These are phyloP conservation scores for Ramalina intermedia DNA, from an alignment of 495 filamentous ascomycete genomes.

Conservation along the genomic window DNA sequence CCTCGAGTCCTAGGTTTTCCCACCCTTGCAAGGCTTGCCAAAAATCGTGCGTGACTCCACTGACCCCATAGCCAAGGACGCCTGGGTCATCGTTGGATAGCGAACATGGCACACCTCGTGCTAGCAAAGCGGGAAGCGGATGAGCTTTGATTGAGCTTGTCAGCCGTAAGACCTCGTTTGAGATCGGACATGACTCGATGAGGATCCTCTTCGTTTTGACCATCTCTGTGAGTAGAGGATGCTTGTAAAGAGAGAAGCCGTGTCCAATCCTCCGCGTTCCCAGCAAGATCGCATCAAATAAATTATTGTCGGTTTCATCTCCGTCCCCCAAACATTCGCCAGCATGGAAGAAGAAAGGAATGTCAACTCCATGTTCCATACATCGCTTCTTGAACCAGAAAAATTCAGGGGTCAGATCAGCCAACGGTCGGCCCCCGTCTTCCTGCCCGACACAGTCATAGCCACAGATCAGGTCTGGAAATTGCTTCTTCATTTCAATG, in stretches of 20 bases:
- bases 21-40: conserved; percentile 83
- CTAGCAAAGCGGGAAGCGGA: conserved; percentile 68
- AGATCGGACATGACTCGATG: conserved; percentile 76
- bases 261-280: conserved; percentile 82
- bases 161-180: conserved; percentile 69
- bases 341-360: conserved; percentile 95
- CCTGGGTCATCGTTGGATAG: conserved; percentile 81
- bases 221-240: conserved; percentile 75
- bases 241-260: conserved; percentile 76
- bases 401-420: conserved; percentile 63
- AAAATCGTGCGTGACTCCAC: conserved; percentile 74
- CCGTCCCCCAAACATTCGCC: conserved; percentile 75
- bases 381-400: conserved; percentile 90
- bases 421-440: conserved; percentile 58
- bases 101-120: conserved; percentile 63
- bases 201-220: conserved; percentile 79
- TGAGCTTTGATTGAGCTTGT: conserved; percentile 63
- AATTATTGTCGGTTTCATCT: conserved; percentile 60
- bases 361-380: conserved; percentile 57
- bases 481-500: conserved; percentile 62
- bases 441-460: conserved; percentile 86
- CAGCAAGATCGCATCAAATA: conserved; percentile 80
- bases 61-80: conserved; percentile 60
- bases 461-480: conserved; percentile 67
- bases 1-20: conserved; percentile 64